Evolutionary conservation across 306 rosid genomes (phyloP), one percentile per base, ranked within the genome.

Genomic region (Prinsepia uniflora): DNA sequence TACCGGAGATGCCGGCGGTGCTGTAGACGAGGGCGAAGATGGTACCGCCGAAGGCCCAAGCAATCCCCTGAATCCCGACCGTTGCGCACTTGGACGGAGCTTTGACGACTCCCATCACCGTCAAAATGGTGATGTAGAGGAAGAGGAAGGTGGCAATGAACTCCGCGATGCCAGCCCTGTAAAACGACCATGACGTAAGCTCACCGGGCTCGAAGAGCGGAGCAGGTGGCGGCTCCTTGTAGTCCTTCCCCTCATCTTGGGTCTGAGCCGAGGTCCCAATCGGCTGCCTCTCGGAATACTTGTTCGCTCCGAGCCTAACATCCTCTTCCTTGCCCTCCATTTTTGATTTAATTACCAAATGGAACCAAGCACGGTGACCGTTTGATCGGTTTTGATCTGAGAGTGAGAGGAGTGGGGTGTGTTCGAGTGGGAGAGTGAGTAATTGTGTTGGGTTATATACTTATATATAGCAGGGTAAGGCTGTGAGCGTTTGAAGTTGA

Each of bases 41-140:
- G 96, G 88, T 90, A 46, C 98, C 98, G 14, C 98, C 98, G 40
- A 92, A 92, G 24, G 98, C 87, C 98, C 96, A 92, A 61, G 89
- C 89, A 70, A 85, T 85, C 4, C 89, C 89, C 50, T 85, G 89
- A 50, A 85, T 80, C 18, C 89, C 98, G 24, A 92, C 98, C 0
- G 91, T 63, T 0, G 58, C 0, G 50, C 98, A 92, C 84, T 63
- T 88, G 43, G 0, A 53, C 0, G 5, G 5, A 1, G 59, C 60
- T 36, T 52, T 77, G 30, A 15, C 18, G 2, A 82, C 86, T 2
- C 89, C 89, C 89, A 85, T 85, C 36, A 85, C 89, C 7, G 89
- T 85, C 67, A 85, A 70, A 40, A 85, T 52, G 13, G 89, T 74
- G 77, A 85, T 75, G 81, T 85, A 85, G 5, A 85, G 81, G 73